These are phyloP conservation scores for Aspergillus wentii DNA, from an alignment of 495 filamentous ascomycete species.

Conservation along the genomic window DNA sequence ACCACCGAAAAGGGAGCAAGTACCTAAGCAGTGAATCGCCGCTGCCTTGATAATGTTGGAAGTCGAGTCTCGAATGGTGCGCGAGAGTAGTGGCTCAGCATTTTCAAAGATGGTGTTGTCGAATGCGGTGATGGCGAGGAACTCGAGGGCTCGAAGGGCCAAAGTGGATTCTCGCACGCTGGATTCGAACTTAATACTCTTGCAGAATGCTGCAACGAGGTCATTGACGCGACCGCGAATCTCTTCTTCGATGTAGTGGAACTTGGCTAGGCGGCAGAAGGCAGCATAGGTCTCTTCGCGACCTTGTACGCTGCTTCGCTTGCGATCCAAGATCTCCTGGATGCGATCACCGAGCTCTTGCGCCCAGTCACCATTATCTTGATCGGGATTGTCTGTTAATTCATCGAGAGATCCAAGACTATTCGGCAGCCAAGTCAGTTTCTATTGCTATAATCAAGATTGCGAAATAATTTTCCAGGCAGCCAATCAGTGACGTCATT, in stretches of 20 bases:
- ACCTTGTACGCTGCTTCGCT: constrained; percentile 74
- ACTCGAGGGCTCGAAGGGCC: constrained; percentile 68
- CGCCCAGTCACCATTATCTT: constrained; percentile 56
- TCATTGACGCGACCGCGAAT: constrained; percentile 57
- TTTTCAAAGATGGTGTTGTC: constrained; percentile 66
- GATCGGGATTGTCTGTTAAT: constrained; percentile 49
- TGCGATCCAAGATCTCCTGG: constrained; percentile 78
- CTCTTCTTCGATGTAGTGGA: constrained; percentile 66
- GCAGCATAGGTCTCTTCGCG: constrained; percentile 66
- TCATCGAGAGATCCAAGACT: constrained; percentile 56
- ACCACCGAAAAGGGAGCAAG: constrained; percentile 74
- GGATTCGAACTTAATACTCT: constrained; percentile 65
- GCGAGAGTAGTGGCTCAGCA: constrained; percentile 59
- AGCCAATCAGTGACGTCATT: constrained; percentile 40
- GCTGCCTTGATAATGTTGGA: constrained; percentile 61
- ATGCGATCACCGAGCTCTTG: constrained; percentile 67
- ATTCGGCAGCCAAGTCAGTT: constrained; percentile 2
- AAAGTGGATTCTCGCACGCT: constrained; percentile 69
- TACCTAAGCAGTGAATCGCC: constrained; percentile 70
- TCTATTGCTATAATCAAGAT: no score
- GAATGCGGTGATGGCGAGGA: constrained; percentile 69
- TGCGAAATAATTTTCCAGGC: no score
- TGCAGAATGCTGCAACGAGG: constrained; percentile 65
- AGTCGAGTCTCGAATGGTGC: constrained; percentile 64
- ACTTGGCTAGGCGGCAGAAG: constrained; percentile 69